phyloP scores from a whole-genome alignment of 495 filamentous ascomycete species.

The Sordaria brevicollis region DNA sequence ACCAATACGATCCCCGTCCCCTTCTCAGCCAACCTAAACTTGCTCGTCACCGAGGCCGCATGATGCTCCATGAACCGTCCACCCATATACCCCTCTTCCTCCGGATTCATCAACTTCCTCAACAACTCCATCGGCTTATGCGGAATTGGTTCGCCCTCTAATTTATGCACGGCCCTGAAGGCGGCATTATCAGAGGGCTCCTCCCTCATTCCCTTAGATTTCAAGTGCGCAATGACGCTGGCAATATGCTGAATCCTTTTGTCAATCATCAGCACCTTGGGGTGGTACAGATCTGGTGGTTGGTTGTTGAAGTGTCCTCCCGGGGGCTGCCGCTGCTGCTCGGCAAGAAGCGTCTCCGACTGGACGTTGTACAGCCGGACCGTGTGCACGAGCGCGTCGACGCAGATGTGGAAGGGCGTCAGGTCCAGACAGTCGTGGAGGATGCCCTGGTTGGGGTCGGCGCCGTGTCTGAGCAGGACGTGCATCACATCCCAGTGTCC shows the following conservation, averaged over 20 bases:
- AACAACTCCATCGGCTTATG: background rate
- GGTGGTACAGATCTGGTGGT: background rate
- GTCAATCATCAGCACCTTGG: background rate
- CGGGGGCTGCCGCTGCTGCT: background rate
- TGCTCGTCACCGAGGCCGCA: background rate
- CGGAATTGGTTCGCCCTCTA: background rate
- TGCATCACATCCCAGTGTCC: background rate
- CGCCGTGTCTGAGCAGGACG: background rate
- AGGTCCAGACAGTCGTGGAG: background rate
- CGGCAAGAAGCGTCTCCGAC: background rate
- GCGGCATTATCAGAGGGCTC: background rate
- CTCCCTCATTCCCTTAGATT: background rate
- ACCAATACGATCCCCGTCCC: background rate
- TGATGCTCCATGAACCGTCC: background rate
- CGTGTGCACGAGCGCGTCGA: background rate
- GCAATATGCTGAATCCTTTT: background rate
- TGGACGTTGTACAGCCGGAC: background rate
- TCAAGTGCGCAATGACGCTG: background rate
- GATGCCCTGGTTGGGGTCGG: background rate
- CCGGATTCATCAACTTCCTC: background rate
- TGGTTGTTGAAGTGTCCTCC: too few species aligned
- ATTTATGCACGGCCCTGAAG: background rate
- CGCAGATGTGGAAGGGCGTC: background rate
- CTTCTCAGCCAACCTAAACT: background rate
- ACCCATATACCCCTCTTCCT: background rate